Conservation (phyloP, 73 alveolate species). For the Stentor roeselii region DNA sequence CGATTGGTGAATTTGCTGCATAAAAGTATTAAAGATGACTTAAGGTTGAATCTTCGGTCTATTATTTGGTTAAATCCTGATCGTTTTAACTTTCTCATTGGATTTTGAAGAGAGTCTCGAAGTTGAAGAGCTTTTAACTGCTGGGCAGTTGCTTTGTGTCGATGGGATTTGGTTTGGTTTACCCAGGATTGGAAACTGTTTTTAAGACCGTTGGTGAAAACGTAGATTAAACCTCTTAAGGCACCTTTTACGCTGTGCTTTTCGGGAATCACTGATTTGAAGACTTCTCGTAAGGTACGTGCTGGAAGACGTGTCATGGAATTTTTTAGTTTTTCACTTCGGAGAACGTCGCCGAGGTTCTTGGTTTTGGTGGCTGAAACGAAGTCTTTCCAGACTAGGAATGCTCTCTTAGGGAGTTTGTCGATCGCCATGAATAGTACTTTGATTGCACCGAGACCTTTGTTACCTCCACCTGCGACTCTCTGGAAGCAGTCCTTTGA, state of each 20-base stretch:
- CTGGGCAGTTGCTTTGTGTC: not conserved
- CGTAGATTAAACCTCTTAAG: not conserved
- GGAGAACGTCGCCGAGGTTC: not conserved
- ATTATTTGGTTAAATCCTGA: not conserved
- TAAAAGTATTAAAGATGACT: not conserved
- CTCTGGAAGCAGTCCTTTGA: not conserved
- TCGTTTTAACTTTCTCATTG: not conserved
- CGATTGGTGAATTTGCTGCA: not conserved
- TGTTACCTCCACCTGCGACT: not conserved
- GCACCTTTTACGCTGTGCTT: not conserved
- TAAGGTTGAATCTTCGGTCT: not conserved
- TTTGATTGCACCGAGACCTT: slow-evolving; percentile 1
- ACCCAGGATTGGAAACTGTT: not conserved
- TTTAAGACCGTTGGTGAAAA: not conserved
- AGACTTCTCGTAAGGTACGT: not conserved
- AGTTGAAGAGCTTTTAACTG: not conserved
- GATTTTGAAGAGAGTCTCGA: not conserved
- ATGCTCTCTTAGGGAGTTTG: not conserved
- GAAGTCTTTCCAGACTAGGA: not conserved
- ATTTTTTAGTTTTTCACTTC: not conserved
- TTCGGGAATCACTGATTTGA: not conserved
- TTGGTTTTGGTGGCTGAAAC: not conserved
- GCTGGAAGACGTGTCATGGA: not conserved
- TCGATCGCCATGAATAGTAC: not conserved
- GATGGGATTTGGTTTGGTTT: not conserved